These are phyloP conservation scores for Isatis lusitanica DNA, from an alignment of 441 rosid genomes.

Conservation along the genomic window DNA sequence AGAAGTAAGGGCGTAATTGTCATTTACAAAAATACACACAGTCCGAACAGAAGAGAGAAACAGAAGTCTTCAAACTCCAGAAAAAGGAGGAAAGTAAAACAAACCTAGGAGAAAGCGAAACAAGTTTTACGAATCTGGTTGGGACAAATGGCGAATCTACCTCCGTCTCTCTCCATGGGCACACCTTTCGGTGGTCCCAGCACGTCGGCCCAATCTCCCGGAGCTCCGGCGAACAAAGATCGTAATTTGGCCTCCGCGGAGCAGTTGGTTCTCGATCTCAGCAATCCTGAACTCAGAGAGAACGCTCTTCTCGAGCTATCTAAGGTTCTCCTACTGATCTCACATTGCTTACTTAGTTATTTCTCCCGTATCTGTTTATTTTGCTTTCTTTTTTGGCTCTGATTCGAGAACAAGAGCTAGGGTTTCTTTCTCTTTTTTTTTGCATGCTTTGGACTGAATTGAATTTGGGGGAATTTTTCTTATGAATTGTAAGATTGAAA, in stretches of 20 bases:
- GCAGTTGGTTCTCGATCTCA: constrained; percentile 91
- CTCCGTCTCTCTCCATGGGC: constrained; percentile 44
- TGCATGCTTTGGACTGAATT: not conserved
- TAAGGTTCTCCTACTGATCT: constrained; percentile 49
- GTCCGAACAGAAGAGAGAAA: not conserved
- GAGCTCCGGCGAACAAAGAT: constrained; percentile 76
- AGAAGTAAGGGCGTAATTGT: not conserved
- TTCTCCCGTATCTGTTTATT: not conserved
- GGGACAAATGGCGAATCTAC: constrained; percentile 39
- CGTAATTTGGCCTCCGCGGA: constrained; percentile 94
- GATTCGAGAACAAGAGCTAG: constrained; percentile 21
- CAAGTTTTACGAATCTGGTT: not conserved
- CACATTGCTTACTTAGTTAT: not conserved
- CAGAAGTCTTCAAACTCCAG: not conserved
- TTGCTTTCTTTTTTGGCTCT: not conserved
- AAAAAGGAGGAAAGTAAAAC: not conserved
- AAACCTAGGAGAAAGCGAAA: not conserved
- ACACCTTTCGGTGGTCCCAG: constrained; percentile 50
- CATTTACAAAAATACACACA: not conserved
- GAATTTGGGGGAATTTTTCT: not conserved
- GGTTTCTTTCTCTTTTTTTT: not conserved
- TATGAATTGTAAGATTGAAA: not conserved
- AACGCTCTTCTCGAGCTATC: constrained; percentile 95
- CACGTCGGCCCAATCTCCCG: constrained; percentile 37
- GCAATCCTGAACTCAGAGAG: constrained; percentile 96